Base-by-base conservation (phyloP, 352 stramenopile species). In the Globisporangium splendens region DNA sequence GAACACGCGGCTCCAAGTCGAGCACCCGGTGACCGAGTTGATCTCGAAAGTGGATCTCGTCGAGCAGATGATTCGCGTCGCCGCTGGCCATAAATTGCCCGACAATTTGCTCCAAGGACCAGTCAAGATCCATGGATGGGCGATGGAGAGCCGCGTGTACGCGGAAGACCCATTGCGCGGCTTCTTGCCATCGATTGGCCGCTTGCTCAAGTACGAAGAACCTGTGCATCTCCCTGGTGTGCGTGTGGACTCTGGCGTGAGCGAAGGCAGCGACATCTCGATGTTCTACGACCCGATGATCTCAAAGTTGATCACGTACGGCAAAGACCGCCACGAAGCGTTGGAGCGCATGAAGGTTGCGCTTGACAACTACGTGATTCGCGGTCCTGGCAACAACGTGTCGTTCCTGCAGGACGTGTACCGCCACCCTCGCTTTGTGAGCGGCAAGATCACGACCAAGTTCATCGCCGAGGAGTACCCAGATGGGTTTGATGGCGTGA, bases 251-350 rank as follows among this genome's bases (percentile, higher is more conserved):
- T 91, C 89, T 8, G 96, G 95, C 47, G 90, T 98, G 44, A 82
- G 70, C 4, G 82, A 97, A 69, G 96, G 96, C 50, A 86, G 83
- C 48, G 86, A 97, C 46, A 97, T 99, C 50, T 93, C 79, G 22
- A 97, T 98, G 65, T 96, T 96, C 59, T 98, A 98, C 66, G 96
- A 98, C 71, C 95, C 96, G 0, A 98, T 99, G 85, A 97, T 99
- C 63, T 97, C 84, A 33, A 99, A 98, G 70, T 77, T 98, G 38
- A 94, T 98, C 61, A 93, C 89, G 24, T 76, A 91, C 67, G 87
- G 83, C 53, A 72, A 89, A 38, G 76, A 86, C 42, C 79, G 96
- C 18, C 13, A 72, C 0, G 77, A 96, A 59, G 90, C 91, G 11
- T 79, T 99, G 42, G 73, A 86, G 7, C 72, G 73, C 31, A 87